phyloP scores from a whole-genome alignment of 73 alveolate species.

The Breviolum minutum region DNA sequence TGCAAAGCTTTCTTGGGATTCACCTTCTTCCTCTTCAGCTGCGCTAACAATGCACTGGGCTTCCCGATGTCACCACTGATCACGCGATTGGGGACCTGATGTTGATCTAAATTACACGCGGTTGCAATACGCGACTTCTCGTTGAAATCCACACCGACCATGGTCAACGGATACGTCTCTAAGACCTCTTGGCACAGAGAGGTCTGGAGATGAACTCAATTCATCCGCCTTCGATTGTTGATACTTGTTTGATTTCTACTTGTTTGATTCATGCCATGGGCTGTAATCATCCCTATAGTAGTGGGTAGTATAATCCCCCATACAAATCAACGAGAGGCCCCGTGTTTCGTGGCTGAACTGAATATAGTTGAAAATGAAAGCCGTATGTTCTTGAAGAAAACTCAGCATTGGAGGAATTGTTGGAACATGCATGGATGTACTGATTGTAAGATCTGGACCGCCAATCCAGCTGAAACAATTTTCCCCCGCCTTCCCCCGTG shows the following conservation, averaged over 20 bases:
- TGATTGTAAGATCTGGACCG: no score
- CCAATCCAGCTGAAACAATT: no score
- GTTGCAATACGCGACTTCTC: conserved; percentile 67
- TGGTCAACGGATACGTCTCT: conserved; percentile 43
- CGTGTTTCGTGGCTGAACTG: no score
- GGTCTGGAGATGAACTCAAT: neutral
- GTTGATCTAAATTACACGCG: conserved; percentile 52
- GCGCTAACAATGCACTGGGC: conserved; percentile 18
- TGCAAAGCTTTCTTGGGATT: conserved; percentile 40
- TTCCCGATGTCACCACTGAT: conserved; percentile 67
- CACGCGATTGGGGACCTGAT: conserved; percentile 38
- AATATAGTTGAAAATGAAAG: no score
- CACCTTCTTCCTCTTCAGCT: conserved; percentile 77
- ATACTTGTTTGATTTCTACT: neutral
- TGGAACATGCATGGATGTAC: no score
- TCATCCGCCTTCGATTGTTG: neutral
- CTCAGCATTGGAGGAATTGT: no score
- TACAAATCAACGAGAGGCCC: no score
- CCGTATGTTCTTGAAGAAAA: no score
- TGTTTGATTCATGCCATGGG: no score
- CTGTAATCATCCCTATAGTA: no score
- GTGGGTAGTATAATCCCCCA: no score
- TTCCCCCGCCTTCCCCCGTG: conserved; percentile 15
- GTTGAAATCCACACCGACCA: conserved; percentile 69
- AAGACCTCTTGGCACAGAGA: conserved; percentile 18